Evolutionary conservation across 805 yeast genomes (phyloP).

Genomic region (Spencermartinsiella europaea): DNA sequence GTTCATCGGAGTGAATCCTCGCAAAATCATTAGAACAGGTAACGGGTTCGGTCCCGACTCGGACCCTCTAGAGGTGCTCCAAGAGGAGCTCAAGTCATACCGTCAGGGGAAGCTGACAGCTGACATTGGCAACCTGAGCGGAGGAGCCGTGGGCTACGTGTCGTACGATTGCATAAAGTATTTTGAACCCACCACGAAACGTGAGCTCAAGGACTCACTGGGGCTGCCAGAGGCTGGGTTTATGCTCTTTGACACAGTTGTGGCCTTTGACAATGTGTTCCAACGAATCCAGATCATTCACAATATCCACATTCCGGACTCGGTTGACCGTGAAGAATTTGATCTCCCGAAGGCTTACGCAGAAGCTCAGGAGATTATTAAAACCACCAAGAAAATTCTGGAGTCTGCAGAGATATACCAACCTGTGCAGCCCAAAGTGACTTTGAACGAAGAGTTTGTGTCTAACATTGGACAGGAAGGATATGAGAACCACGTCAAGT

Average conservation of each 20-base stretch:
- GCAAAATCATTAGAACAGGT: constrained; percentile 79
- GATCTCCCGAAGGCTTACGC: constrained; percentile 46
- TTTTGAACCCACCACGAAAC: constrained; percentile 86
- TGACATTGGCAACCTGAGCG: constrained; percentile 72
- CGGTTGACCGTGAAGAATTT: constrained; percentile 20
- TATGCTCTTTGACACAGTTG: constrained; percentile 85
- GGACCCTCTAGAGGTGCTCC: constrained; percentile 76
- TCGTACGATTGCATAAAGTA: constrained; percentile 96
- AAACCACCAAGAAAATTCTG: constrained; percentile 43
- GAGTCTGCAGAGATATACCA: constrained; percentile 33
- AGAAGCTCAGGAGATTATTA: constrained; percentile 53
- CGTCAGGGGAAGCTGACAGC: constrained; percentile 51
- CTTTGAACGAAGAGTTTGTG: constrained; percentile 59
- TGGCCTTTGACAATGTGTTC: constrained; percentile 91
- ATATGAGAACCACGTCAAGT: constrained; percentile 74
- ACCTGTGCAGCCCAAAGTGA: constrained; percentile 74
- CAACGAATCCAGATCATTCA: constrained; percentile 88
- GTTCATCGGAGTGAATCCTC: constrained; percentile 82
- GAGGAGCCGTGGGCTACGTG: constrained; percentile 95
- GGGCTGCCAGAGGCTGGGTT: constrained; percentile 86
- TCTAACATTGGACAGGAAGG: constrained; percentile 94
- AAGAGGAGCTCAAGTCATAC: constrained; percentile 60
- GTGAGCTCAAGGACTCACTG: constrained; percentile 69
- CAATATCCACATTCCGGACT: constrained; percentile 52
- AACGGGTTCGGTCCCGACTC: constrained; percentile 55